A percentile compares a stretch with the other conserved stretches of the same genome.
Conservation (phyloP, 2,329 filamentous ascomycete species). For the Aspergillus sp. region DNA sequence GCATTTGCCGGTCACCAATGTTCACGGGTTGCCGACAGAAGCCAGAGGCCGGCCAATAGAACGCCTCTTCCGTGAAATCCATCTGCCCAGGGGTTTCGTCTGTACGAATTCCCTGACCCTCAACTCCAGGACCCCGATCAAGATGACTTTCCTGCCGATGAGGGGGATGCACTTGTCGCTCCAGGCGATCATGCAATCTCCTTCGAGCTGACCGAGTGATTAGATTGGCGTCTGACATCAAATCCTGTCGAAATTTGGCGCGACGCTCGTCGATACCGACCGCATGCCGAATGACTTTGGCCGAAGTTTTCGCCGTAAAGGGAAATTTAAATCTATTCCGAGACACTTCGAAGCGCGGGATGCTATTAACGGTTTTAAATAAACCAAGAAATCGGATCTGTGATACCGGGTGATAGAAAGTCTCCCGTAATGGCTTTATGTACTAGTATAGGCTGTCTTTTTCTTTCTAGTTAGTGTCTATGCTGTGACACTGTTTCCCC, state of each 20-base stretch:
- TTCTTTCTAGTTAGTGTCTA: conserved; percentile 12
- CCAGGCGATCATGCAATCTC: background rate
- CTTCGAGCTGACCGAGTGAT: background rate
- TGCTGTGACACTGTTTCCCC: conserved; percentile 5
- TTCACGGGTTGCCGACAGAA: conserved; percentile 1
- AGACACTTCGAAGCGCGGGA: conserved; percentile 57
- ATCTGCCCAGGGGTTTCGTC: conserved; percentile 5
- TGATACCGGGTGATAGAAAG: conserved; percentile 64
- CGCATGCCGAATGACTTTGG: conserved; percentile 42
- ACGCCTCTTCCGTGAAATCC: background rate
- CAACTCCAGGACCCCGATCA: too few relatives aligned
- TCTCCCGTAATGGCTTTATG: conserved; percentile 71
- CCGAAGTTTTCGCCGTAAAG: conserved; percentile 50
- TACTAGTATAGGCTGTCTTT: conserved; percentile 57
- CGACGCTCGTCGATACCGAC: conserved; percentile 44
- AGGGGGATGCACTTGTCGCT: too few relatives aligned
- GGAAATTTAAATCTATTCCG: too few relatives aligned
- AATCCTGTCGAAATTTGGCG: conserved; percentile 41
- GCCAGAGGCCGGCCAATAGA: conserved; percentile 4
- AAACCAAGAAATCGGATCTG: conserved; percentile 67
- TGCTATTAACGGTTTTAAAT: conserved; percentile 74
- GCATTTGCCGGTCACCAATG: background rate
- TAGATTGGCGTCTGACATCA: conserved; percentile 5
- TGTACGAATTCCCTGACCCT: too few relatives aligned
- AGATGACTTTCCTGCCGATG: too few relatives aligned